Percentiles rank a stretch among this genome's conserved stretches.
phyloP scores from a whole-genome alignment of 305 asterid genomes.

The Fraxinus nigra region DNA sequence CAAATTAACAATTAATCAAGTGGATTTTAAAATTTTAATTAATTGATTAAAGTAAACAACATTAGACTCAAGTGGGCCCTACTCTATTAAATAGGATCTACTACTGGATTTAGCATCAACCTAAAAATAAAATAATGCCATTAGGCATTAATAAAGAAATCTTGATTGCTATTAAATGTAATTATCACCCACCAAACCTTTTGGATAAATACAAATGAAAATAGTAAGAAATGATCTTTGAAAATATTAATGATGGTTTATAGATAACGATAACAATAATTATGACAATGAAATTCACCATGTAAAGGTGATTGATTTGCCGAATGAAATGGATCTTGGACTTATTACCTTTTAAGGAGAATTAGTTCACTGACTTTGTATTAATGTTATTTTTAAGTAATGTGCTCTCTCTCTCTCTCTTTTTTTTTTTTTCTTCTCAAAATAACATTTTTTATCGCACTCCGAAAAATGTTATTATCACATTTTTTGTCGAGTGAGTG shows the following conservation, averaged over 20 bases:
- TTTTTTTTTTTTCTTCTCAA: no score
- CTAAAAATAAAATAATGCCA: neutral
- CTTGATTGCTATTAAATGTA: neutral
- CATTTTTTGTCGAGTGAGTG: no score
- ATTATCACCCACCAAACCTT: neutral
- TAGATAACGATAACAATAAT: neutral
- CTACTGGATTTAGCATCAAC: neutral
- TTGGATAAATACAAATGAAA: neutral
- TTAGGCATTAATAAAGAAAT: neutral
- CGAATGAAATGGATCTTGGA: neutral
- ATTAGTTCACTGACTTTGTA: neutral
- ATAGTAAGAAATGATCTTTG: neutral
- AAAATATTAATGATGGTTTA: neutral
- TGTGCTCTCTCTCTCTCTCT: neutral
- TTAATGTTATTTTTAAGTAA: neutral
- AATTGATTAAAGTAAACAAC: neutral
- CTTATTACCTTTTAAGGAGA: neutral
- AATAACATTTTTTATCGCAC: neutral
- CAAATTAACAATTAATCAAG: neutral
- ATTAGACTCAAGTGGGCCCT: neutral
- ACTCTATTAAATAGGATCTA: neutral
- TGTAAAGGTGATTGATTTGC: neutral
- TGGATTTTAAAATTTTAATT: neutral
- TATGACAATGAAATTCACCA: neutral
- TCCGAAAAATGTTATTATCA: neutral